Base-by-base conservation (phyloP, 2,329 filamentous ascomycete genomes). In the Sarocladium kiliense region DNA sequence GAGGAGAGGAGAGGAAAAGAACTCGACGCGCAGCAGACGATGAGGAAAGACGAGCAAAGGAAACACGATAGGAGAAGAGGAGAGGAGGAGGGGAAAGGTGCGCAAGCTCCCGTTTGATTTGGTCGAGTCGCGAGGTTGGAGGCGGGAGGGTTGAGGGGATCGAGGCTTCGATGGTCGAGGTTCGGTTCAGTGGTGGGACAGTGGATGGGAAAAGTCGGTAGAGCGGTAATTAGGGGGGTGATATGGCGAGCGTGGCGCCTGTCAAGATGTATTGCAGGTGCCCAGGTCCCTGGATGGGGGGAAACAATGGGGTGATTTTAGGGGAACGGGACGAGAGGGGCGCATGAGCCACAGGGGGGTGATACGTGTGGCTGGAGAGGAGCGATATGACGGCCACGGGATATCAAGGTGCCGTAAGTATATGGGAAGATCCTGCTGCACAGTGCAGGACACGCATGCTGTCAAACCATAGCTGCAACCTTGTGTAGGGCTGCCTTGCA, bases 1-100 rank as follows among this genome's bases (percentile, higher is more conserved):
- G 51, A 56, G 47, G 44, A 54, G 47, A 58, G 53, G 55, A 58
- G 49, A 60, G 50, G 57, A 54, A 55, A 53, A 50, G 44, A 57
- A 62, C 54, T 39, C 54, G 51, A 59, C 49, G 51, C 60, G 27
- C 60, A 54, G 30, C 36, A 56, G 58, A 55, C 54, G 57, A 59
- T 59, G 59, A 63, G 58, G 59, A 62, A 58, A 62, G 59, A 61
- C 55, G 58, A 58, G 58, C 58, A 34, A 58, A 62, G 58, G 55
- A 59, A 59, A 61, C 41, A 55, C 47, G 58, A 57, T 47, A 58
- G 53, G 54, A 56, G 56, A 62, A 59, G 60, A 61, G 55, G 56
- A 47, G 25, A 27, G 44, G 19, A 27, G 27, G 27, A 27, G 25
- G 47, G 19, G 19, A 51, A 51, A 51, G 47, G 27, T 51, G 47